Evolutionary conservation across 1,284 basidiomycete genomes (phyloP).

Genomic region (Sanghuangporus baumii): DNA sequence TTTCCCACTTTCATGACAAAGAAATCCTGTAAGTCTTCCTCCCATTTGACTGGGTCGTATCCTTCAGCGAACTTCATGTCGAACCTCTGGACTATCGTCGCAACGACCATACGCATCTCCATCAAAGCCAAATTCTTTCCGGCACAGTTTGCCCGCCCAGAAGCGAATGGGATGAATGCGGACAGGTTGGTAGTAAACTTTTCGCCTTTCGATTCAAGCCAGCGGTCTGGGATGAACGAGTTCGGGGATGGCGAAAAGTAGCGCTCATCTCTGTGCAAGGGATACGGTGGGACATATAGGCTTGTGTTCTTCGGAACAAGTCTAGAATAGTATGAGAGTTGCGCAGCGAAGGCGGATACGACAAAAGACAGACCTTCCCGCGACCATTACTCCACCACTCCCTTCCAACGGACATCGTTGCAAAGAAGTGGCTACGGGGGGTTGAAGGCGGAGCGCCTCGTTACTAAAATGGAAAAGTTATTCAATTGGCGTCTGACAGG

Average conservation of each 20-base stretch:
- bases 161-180: conserved; percentile 32
- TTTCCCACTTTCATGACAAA: conserved; percentile 27
- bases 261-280: conserved; percentile 36
- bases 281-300: conserved; percentile 41
- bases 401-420: conserved; percentile 7
- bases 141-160: conserved; percentile 30
- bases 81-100: conserved; percentile 27
- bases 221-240: conserved; percentile 37
- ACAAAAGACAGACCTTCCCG: background rate
- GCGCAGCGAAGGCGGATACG: background rate
- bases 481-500: background rate
- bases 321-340: conserved; percentile 25
- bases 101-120: conserved; percentile 27
- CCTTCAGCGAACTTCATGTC: conserved; percentile 26
- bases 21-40: conserved; percentile 25
- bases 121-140: conserved; percentile 30
- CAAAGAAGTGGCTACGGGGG: background rate
- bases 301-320: conserved; percentile 45
- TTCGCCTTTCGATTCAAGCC: conserved; percentile 25
- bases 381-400: conserved; percentile 5
- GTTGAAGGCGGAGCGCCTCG: conserved; percentile 11
- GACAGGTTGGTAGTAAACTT: conserved; percentile 27
- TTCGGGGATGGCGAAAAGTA: conserved; percentile 37
- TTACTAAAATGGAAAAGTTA: background rate
- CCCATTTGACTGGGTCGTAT: conserved; percentile 27